These are phyloP conservation scores for Phytophthora palmivora DNA, from an alignment of 352 stramenopile genomes.

Conservation along the genomic window DNA sequence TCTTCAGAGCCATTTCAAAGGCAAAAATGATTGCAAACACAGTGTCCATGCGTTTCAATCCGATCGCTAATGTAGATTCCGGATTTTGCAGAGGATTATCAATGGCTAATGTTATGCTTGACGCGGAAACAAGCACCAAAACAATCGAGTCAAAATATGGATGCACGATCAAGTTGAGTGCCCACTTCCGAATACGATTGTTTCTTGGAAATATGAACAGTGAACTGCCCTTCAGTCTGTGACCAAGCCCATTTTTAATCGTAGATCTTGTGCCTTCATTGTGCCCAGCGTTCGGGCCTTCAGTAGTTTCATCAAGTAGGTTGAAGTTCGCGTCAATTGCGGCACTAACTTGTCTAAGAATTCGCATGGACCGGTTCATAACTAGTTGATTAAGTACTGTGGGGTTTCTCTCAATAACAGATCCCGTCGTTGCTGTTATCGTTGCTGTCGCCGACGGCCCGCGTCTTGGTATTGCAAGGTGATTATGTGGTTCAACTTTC, in stretches of 20 bases:
- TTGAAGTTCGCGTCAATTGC: constrained; percentile 1
- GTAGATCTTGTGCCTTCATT: constrained; percentile 1
- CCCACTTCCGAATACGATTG: constrained; percentile 42
- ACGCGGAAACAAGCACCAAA: constrained; percentile 78
- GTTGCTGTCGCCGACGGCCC: neutral
- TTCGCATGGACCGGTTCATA: neutral
- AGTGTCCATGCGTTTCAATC: constrained; percentile 70
- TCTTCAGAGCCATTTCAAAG: constrained; percentile 89
- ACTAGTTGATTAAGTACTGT: constrained; percentile 1
- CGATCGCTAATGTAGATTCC: constrained; percentile 33
- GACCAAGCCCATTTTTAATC: neutral
- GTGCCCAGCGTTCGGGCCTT: neutral
- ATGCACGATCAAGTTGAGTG: constrained; percentile 63
- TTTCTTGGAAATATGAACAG: constrained; percentile 62
- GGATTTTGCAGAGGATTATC: constrained; percentile 85
- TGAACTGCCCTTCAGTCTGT: constrained; percentile 20
- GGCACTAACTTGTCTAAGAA: constrained; percentile 5
- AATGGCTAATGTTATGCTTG: constrained; percentile 82
- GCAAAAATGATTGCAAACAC: constrained; percentile 82
- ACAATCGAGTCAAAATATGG: constrained; percentile 82
- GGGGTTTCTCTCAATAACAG: neutral
- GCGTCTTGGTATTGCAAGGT: neutral
- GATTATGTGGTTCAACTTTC: neutral
- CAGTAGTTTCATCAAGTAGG: neutral
- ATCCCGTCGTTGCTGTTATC: neutral